Evolutionary conservation across 75 land plant species (phyloP).

Genomic region (Adiantum capillusveneris): DNA sequence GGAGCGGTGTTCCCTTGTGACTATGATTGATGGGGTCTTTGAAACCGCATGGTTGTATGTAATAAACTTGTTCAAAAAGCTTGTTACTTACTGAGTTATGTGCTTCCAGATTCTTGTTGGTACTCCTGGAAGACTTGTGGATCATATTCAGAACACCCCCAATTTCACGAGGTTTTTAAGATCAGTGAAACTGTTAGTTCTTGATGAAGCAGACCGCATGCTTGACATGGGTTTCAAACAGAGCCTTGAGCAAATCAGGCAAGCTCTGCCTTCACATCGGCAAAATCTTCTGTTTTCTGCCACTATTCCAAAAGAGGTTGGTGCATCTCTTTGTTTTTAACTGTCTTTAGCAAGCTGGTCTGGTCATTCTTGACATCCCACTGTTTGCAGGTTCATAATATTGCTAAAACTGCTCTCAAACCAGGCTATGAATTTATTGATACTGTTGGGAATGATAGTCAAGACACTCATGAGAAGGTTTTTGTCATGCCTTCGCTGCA

Average conservation of each 20-base stretch:
- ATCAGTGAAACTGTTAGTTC: conserved; percentile 78
- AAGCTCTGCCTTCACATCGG: conserved; percentile 75
- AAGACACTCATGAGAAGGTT: conserved; percentile 94
- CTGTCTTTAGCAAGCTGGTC: neutral
- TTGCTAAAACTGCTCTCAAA: conserved; percentile 76
- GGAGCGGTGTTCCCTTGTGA: too few relatives aligned
- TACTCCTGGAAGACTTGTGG: conserved; percentile 96
- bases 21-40: too few relatives aligned
- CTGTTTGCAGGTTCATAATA: conserved; percentile 65
- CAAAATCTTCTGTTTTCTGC: conserved; percentile 99
- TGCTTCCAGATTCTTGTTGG: conserved; percentile 74
- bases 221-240: conserved; percentile 92
- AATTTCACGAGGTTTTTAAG: conserved; percentile 66
- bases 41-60: too few relatives aligned
- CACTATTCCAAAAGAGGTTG: conserved; percentile 88
- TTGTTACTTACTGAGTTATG: too few relatives aligned
- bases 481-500: neutral
- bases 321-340: neutral
- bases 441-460: conserved; percentile 82
- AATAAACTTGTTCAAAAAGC: too few relatives aligned
- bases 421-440: conserved; percentile 79
- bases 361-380: neutral
- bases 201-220: conserved; percentile 95
- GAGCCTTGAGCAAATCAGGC: conserved; percentile 66
- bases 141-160: conserved; percentile 81